Percentiles rank a stretch among this genome's conserved stretches.
phyloP scores from a whole-genome alignment of 129 eudicot genomes.

The Glebionis coronaria region DNA sequence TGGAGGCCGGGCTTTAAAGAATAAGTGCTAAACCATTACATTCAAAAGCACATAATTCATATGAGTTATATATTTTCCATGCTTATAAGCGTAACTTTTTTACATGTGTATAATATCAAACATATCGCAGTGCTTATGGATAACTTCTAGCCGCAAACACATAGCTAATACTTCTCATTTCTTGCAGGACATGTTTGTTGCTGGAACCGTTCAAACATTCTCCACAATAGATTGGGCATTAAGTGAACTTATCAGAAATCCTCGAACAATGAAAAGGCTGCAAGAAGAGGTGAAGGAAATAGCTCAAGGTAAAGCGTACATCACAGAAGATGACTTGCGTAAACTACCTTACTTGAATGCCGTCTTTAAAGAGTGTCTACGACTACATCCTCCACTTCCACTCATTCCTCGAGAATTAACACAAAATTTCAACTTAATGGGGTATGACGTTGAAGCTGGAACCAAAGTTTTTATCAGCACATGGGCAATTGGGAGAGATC shows the following conservation, averaged over 20 bases:
- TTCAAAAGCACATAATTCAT: background rate
- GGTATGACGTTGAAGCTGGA: background rate
- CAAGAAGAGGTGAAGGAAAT: constrained; percentile 2
- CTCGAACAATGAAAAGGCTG: background rate
- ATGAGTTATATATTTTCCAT: background rate
- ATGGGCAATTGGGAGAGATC: constrained; percentile 12
- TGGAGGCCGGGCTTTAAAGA: too few relatives aligned
- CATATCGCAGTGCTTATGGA: background rate
- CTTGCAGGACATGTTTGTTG: constrained; percentile 7
- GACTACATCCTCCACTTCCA: constrained; percentile 8
- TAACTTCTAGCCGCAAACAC: background rate
- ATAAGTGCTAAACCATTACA: too few relatives aligned
- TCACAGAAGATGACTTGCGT: background rate
- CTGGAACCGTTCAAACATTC: background rate
- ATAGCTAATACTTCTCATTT: background rate
- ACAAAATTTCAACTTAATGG: constrained; percentile 6
- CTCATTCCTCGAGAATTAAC: constrained; percentile 4
- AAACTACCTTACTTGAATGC: background rate
- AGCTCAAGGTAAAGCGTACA: background rate
- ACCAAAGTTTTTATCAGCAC: constrained; percentile 12
- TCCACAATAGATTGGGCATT: background rate
- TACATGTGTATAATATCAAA: background rate
- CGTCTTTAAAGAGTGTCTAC: background rate
- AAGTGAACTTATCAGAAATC: constrained; percentile 2
- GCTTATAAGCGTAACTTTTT: background rate